Conservation (phyloP, 2,329 filamentous ascomycete genomes). For the Trichoderma asperellum region DNA sequence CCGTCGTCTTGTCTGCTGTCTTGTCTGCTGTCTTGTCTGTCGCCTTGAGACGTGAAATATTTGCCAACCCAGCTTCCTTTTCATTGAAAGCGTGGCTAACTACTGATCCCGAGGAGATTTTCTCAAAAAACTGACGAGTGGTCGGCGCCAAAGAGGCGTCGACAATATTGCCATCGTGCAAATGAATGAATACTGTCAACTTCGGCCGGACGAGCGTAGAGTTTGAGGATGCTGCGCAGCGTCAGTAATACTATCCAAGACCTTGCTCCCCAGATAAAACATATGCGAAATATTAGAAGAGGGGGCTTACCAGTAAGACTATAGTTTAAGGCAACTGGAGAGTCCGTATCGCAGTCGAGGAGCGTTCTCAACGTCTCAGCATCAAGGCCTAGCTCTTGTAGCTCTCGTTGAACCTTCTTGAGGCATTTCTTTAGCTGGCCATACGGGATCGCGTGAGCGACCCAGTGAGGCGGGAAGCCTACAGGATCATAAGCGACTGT, state of each 20-base stretch:
- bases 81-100: conserved; percentile 22
- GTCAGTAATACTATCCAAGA: background rate
- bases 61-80: background rate
- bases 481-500: background rate
- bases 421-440: conserved; percentile 86
- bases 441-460: conserved; percentile 80
- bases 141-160: conserved; percentile 69
- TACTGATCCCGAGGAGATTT: conserved; percentile 55
- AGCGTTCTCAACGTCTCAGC: conserved; percentile 70
- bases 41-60: background rate
- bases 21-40: background rate
- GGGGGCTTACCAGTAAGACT: conserved; percentile 53
- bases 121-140: conserved; percentile 66
- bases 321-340: conserved; percentile 56
- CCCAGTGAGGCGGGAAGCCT: conserved; percentile 74
- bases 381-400: conserved; percentile 72
- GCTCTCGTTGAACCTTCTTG: conserved; percentile 75
- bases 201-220: conserved; percentile 64
- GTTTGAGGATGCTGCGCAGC: conserved; percentile 39
- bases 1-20: background rate
- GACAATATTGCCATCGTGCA: conserved; percentile 67
- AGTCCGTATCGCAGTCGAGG: conserved; percentile 55
- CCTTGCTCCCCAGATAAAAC: background rate
- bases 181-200: conserved; percentile 70
- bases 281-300: background rate